A percentile compares a stretch with the other conserved stretches of the same genome.
Conservation (phyloP, 352 stramenopile genomes). For the Phytophthora agathidicida region DNA sequence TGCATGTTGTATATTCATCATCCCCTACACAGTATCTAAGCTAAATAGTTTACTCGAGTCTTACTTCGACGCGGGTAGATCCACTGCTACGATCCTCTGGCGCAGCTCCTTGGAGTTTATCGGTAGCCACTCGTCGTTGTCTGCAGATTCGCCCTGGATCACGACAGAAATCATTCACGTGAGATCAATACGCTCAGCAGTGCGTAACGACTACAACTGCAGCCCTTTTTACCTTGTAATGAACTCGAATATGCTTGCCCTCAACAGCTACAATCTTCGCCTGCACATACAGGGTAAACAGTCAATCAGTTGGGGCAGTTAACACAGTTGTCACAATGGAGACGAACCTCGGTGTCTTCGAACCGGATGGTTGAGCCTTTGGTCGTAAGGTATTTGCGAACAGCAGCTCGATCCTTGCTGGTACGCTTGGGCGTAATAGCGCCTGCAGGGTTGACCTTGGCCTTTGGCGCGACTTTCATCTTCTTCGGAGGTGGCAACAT, state of each 20-base stretch:
- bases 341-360: constrained; percentile 59
- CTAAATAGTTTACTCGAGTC: constrained; percentile 22
- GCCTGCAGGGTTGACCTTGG: constrained; percentile 4
- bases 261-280: constrained; percentile 71
- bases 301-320: constrained; percentile 9
- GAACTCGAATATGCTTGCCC: constrained; percentile 76
- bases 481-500: constrained; percentile 31
- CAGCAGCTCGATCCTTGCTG: constrained; percentile 26
- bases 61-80: constrained; percentile 35
- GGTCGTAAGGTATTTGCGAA: constrained; percentile 52
- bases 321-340: not conserved
- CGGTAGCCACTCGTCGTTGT: constrained; percentile 78
- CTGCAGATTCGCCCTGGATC: constrained; percentile 55
- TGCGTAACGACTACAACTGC: too few relatives aligned
- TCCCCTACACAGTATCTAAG: not conserved
- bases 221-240: constrained; percentile 78
- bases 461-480: constrained; percentile 20
- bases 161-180: not conserved
- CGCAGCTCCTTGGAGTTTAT: constrained; percentile 53
- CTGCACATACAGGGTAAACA: constrained; percentile 28
- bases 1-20: not conserved
- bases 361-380: constrained; percentile 76
- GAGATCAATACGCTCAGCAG: not conserved
- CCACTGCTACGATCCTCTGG: constrained; percentile 49
- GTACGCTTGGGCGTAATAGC: constrained; percentile 36